Evolutionary conservation across 176 grass and related monocot species (phyloP).

Genomic region (bread wheat (Triticum aestivum)): DNA sequence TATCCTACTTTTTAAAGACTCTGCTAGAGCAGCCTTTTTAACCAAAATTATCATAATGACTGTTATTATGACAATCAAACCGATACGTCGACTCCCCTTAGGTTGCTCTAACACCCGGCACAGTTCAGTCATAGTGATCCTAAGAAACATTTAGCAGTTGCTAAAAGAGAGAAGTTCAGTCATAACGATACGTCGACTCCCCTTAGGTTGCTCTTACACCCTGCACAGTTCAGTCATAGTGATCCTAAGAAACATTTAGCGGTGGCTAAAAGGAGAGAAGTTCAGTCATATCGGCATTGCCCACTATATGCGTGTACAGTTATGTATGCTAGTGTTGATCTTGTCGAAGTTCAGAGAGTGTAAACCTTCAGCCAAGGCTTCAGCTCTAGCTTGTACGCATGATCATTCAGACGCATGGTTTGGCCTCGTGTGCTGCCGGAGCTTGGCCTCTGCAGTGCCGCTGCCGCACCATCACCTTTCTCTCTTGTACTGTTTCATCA

Average conservation of each 20-base stretch:
- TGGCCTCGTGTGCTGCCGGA: background rate
- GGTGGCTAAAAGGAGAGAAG: background rate
- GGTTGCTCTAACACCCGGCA: background rate
- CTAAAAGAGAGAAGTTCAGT: no score
- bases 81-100: no score
- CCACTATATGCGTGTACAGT: no score
- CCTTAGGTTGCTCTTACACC: background rate
- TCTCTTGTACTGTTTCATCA: slow-evolving; percentile 37
- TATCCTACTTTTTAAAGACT: no score
- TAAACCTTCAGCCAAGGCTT: no score
- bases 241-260: background rate
- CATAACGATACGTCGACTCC: no score
- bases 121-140: no score
- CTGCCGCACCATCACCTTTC: background rate
- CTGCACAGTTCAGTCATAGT: background rate
- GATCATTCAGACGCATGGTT: background rate
- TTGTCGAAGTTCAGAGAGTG: background rate
- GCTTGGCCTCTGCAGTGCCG: background rate
- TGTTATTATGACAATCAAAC: no score
- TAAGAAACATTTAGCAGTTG: background rate
- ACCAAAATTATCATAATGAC: no score
- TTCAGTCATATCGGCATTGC: background rate
- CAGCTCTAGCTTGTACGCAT: no score
- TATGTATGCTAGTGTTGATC: background rate
- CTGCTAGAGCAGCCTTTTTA: no score